These are phyloP conservation scores for Schoenoplectus tabernaemontani DNA, from an alignment of 202 grass and related monocot genomes.

Conservation along the genomic window DNA sequence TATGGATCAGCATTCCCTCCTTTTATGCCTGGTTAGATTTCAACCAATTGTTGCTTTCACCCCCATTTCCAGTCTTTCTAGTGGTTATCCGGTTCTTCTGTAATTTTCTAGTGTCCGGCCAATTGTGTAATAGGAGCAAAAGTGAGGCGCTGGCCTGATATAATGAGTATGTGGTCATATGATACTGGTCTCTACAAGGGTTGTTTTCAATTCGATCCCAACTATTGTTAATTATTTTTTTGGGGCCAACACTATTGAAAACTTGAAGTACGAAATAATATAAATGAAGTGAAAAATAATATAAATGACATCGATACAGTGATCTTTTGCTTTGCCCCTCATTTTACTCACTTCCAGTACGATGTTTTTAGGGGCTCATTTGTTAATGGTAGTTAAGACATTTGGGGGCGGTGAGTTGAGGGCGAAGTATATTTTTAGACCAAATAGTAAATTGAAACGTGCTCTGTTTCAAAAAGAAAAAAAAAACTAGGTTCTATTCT, in stretches of 20 bases:
- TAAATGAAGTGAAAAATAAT: no score
- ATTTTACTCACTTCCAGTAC: no score
- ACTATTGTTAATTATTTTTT: background rate
- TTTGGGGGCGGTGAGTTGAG: no score
- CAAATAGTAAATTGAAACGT: no score
- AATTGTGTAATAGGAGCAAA: background rate
- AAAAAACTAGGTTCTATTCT: no score
- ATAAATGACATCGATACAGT: no score
- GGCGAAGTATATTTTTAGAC: no score
- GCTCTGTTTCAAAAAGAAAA: no score
- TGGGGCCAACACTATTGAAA: background rate
- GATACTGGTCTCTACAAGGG: background rate
- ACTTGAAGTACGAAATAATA: background rate
- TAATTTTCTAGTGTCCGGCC: background rate
- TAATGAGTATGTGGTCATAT: background rate
- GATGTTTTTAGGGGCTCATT: no score
- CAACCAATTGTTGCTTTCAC: slow-evolving; percentile 19
- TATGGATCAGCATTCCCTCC: background rate
- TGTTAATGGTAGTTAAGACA: no score
- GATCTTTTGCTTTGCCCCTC: no score
- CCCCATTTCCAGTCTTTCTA: slow-evolving; percentile 10
- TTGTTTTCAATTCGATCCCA: background rate
- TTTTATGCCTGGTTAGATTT: background rate
- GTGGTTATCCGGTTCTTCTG: background rate
- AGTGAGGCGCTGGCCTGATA: background rate